Conservation (phyloP, 495 filamentous ascomycete species). For the Lasiosphaeriaceae sp. region DNA sequence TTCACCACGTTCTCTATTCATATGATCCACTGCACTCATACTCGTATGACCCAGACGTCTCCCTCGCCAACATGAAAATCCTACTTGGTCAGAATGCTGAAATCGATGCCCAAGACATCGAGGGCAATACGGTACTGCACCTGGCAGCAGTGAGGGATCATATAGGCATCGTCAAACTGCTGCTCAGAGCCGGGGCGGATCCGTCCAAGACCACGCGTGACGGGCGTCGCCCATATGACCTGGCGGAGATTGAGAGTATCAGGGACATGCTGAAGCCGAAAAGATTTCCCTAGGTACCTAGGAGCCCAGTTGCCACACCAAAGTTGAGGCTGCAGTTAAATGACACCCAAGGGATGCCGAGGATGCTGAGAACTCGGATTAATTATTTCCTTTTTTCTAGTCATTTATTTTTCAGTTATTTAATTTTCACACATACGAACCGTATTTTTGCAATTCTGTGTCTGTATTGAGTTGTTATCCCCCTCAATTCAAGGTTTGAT, state of each 20-base stretch:
- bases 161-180: background rate
- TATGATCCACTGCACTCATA: background rate
- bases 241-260: constrained; percentile 1
- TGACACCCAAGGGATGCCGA: too few species aligned
- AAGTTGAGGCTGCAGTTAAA: too few species aligned
- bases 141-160: background rate
- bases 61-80: constrained; percentile 8
- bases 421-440: too few species aligned
- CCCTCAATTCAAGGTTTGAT: too few species aligned
- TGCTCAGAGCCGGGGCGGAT: constrained; percentile 5
- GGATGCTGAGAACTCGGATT: too few species aligned
- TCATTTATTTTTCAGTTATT: too few species aligned
- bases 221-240: constrained; percentile 8
- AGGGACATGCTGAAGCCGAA: constrained; percentile 5
- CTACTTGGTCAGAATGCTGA: constrained; percentile 2
- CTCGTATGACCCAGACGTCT: constrained; percentile 6
- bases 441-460: too few species aligned
- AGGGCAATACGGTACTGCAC: constrained; percentile 8
- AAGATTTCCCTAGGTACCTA: too few species aligned
- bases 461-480: too few species aligned
- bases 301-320: too few species aligned
- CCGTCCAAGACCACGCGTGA: background rate
- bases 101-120: constrained; percentile 5
- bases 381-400: too few species aligned
- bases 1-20: constrained; percentile 18